A percentile compares a stretch with the other conserved stretches of the same genome.
Conservation (phyloP, 371 early-diverging fungal species). For the Basidiobolus meristosporus region DNA sequence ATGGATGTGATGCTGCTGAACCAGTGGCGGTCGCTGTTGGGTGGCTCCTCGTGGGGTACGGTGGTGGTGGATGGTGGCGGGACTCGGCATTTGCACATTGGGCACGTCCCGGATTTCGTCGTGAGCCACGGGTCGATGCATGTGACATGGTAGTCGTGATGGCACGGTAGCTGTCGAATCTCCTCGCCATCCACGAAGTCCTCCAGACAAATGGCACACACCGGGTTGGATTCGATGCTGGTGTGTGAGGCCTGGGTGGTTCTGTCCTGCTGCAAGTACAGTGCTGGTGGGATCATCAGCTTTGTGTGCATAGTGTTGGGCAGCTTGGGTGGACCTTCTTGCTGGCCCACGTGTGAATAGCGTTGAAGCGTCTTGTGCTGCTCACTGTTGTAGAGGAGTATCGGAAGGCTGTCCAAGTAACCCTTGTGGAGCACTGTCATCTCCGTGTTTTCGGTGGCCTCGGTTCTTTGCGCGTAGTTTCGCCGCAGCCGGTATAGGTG, state of each 20-base stretch:
- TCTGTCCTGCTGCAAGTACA: no score
- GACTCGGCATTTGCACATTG: constrained; percentile 17
- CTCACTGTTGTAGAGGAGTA: background rate
- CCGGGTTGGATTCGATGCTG: constrained; percentile 4
- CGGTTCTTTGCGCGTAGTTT: background rate
- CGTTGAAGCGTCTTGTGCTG: no score
- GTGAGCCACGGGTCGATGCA: constrained; percentile 70
- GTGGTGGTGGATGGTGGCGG: no score
- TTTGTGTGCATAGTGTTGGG: no score
- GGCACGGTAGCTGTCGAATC: constrained; percentile 35
- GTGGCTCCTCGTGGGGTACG: no score
- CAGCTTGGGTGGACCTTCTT: no score
- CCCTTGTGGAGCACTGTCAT: background rate
- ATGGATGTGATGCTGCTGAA: no score
- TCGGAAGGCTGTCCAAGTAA: background rate
- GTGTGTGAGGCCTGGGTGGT: no score
- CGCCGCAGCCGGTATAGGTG: constrained; percentile 23
- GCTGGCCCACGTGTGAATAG: no score
- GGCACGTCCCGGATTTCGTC: constrained; percentile 14
- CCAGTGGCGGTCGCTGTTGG: no score
- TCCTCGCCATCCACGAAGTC: constrained; percentile 40
- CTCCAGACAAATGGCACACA: constrained; percentile 40
- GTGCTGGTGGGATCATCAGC: no score
- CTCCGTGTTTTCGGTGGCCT: background rate
- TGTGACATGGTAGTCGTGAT: constrained; percentile 66